A percentile compares a stretch with the other conserved stretches of the same genome.
These are phyloP conservation scores for Shiraia bambusicola DNA, from an alignment of 2,329 filamentous ascomycete species.

Conservation along the genomic window DNA sequence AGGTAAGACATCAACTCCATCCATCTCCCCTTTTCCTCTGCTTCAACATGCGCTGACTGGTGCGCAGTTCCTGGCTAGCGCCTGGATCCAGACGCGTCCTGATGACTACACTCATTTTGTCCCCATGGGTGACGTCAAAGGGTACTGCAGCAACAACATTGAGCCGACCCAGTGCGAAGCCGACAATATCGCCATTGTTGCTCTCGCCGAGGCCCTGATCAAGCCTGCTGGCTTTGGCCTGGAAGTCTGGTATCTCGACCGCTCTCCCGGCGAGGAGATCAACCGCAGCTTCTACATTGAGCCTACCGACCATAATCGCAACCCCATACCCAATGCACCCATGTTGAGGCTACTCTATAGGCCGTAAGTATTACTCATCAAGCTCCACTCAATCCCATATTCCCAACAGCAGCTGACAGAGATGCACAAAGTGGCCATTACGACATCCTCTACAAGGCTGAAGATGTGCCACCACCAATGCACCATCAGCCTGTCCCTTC, in stretches of 20 bases:
- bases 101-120: constrained; percentile 73
- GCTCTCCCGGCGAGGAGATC: constrained; percentile 74
- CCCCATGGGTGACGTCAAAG: constrained; percentile 55
- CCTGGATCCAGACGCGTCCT: constrained; percentile 77
- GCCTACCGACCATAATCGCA: constrained; percentile 49
- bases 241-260: constrained; percentile 88
- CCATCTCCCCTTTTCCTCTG: no score
- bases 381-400: constrained; percentile 7
- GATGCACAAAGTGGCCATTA: constrained; percentile 73
- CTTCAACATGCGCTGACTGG: constrained; percentile 10
- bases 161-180: constrained; percentile 80
- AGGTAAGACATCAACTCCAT: constrained; percentile 48
- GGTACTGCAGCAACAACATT: constrained; percentile 70
- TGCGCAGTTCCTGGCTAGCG: constrained; percentile 72
- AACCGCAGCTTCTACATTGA: constrained; percentile 67
- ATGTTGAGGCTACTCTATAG: constrained; percentile 68
- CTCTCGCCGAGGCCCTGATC: constrained; percentile 76
- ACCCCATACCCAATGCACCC: constrained; percentile 52
- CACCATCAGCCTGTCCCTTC: constrained; percentile 28
- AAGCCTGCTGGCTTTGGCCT: constrained; percentile 76
- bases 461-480: constrained; percentile 47
- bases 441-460: constrained; percentile 81
- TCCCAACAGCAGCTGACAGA: constrained; percentile 1
- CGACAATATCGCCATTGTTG: constrained; percentile 81
- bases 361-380: constrained; percentile 52